Evolutionary conservation across 129 eudicot genomes (phyloP).

Genomic region (Helianthus tuberosus): DNA sequence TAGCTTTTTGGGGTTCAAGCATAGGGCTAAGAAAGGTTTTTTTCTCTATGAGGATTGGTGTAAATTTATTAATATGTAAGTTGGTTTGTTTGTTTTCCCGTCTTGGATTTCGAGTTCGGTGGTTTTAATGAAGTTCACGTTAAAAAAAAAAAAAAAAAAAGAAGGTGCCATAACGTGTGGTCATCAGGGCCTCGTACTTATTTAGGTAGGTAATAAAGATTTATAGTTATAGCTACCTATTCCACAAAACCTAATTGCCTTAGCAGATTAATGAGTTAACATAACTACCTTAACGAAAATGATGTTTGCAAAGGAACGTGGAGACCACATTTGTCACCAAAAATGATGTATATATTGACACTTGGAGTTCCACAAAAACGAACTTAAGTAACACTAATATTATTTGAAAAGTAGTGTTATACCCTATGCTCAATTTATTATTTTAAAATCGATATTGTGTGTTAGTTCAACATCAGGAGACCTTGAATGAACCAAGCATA

Average conservation of each 20-base stretch:
- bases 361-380: slow-evolving; percentile 28
- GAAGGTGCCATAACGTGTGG: background rate
- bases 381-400: background rate
- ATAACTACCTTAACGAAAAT: background rate
- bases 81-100: no score
- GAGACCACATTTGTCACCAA: background rate
- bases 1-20: no score
- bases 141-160: background rate
- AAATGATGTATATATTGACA: background rate
- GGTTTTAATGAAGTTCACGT: no score
- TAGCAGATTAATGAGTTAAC: slow-evolving; percentile 3
- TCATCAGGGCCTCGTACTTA: background rate
- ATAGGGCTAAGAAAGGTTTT: no score
- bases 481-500: no score
- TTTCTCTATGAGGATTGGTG: no score
- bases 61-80: no score
- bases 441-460: background rate
- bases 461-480: no score
- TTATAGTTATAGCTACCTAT: slow-evolving; percentile 3
- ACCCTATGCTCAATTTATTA: background rate
- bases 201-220: slow-evolving; percentile 15
- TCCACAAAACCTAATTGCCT: slow-evolving; percentile 6
- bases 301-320: slow-evolving; percentile 12
- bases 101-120: no score
- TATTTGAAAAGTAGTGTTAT: background rate